Evolutionary conservation across 805 yeast species (phyloP).

Genomic region (Zygosaccharomyces kombuchaensis): DNA sequence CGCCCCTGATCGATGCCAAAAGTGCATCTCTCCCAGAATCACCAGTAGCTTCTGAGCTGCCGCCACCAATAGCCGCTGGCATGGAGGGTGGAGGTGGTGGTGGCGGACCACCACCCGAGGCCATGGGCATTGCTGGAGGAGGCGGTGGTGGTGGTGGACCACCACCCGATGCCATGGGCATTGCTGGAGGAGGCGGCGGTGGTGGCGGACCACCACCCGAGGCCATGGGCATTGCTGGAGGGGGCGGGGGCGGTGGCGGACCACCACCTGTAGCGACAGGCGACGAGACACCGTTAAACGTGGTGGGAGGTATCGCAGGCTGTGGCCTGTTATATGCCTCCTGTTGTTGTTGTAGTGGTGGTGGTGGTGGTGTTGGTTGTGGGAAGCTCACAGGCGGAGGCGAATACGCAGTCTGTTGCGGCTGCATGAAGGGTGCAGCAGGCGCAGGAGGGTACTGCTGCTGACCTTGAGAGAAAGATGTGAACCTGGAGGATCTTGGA

Average conservation of each 20-base stretch:
- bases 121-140: constrained; percentile 13
- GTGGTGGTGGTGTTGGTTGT: constrained; percentile 15
- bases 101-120: constrained; percentile 12
- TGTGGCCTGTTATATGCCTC: constrained; percentile 9
- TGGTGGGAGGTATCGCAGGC: constrained; percentile 18
- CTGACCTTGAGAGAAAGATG: constrained; percentile 13
- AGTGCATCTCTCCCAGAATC: constrained; percentile 74
- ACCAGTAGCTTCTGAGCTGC: constrained; percentile 32
- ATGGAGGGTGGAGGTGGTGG: constrained; percentile 19
- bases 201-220: constrained; percentile 13
- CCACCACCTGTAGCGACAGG: constrained; percentile 12
- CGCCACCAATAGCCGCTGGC: constrained; percentile 4
- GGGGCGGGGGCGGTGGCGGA: constrained; percentile 23
- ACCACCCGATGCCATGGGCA: constrained; percentile 8
- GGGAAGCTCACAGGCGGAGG: constrained; percentile 18
- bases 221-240: constrained; percentile 12
- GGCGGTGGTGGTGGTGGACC: constrained; percentile 18
- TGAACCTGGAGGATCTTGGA: constrained; percentile 14
- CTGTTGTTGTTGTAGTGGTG: constrained; percentile 21
- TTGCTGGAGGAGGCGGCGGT: constrained; percentile 20
- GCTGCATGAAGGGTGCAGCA: constrained; percentile 9
- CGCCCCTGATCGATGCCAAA: constrained; percentile 77
- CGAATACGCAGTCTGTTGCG: constrained; percentile 10
- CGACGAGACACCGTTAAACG: constrained; percentile 11
- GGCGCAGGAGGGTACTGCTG: constrained; percentile 22